Evolutionary conservation across 2,329 filamentous ascomycete species (phyloP).

Genomic region (Purpureocillium takamizusanense): DNA sequence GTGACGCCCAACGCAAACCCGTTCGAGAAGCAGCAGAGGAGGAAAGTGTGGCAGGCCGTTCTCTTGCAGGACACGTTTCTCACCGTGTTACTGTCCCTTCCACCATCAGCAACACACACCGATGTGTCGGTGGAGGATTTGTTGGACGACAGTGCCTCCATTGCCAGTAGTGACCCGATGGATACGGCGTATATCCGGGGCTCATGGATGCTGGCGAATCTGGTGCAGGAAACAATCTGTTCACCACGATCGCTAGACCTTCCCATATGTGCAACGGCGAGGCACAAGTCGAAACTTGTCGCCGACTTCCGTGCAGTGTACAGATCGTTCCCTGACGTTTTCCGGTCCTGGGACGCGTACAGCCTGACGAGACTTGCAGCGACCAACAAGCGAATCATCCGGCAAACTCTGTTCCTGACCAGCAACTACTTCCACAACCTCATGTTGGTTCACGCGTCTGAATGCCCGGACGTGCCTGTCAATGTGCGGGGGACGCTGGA

Average conservation of each 20-base stretch:
- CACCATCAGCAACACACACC: conserved; percentile 69
- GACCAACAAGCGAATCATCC: conserved; percentile 55
- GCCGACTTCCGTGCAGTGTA: conserved; percentile 63
- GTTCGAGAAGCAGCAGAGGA: conserved; percentile 69
- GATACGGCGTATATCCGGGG: conserved; percentile 65
- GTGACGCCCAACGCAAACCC: conserved; percentile 55
- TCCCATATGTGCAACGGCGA: conserved; percentile 58
- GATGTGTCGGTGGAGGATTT: conserved; percentile 71
- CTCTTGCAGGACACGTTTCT: conserved; percentile 75
- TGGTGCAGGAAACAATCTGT: conserved; percentile 70
- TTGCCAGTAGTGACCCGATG: conserved; percentile 51
- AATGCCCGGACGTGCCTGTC: conserved; percentile 52
- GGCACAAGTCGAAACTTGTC: conserved; percentile 62
- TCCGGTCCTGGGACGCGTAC: conserved; percentile 58
- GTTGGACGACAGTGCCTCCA: conserved; percentile 49
- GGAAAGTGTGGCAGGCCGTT: conserved; percentile 77
- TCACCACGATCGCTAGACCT: conserved; percentile 65
- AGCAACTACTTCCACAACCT: conserved; percentile 78
- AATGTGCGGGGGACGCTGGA: conserved; percentile 64
- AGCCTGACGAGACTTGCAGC: conserved; percentile 47
- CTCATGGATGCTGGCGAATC: conserved; percentile 70
- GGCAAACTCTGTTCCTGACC: conserved; percentile 71
- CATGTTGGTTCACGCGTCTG: conserved; percentile 68
- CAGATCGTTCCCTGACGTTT: conserved; percentile 60
- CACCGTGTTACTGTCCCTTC: conserved; percentile 67